Percentiles rank a stretch among this genome's conserved stretches.
Evolutionary conservation across 1,284 basidiomycete species (phyloP).

Genomic region (Austropuccinia psidii): DNA sequence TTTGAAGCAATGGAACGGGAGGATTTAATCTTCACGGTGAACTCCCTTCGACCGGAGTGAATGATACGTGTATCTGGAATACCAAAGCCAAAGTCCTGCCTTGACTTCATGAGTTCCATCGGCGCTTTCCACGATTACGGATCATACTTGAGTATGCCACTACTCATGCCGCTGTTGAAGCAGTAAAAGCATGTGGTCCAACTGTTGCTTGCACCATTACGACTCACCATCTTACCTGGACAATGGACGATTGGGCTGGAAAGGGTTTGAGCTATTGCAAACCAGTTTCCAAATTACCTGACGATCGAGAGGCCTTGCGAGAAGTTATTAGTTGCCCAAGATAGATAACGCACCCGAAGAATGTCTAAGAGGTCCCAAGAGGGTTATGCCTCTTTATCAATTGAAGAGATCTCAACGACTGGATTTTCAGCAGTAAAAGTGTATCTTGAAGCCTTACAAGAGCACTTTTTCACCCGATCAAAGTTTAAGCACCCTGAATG

Average conservation of each 20-base stretch:
- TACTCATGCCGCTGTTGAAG: conserved; percentile 85
- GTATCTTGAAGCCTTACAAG: too few relatives aligned
- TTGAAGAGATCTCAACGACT: too few relatives aligned
- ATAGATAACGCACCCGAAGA: too few relatives aligned
- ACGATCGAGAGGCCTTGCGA: conserved; percentile 75
- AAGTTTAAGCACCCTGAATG: too few relatives aligned
- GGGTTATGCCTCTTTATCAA: too few relatives aligned
- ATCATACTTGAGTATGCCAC: conserved; percentile 99
- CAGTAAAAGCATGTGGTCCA: conserved; percentile 66
- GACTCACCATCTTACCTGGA: conserved; percentile 87
- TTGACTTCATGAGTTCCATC: conserved; percentile 75
- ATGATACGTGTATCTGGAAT: conserved; percentile 86
- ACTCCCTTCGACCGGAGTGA: conserved; percentile 90
- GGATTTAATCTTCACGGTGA: conserved; percentile 96
- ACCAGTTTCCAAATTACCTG: conserved; percentile 92
- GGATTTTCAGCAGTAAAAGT: too few relatives aligned
- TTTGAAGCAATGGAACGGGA: conserved; percentile 91
- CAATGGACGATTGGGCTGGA: conserved; percentile 94
- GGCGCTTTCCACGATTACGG: conserved; percentile 74
- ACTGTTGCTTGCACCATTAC: conserved; percentile 97
- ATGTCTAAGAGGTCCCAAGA: too few relatives aligned
- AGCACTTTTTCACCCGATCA: too few relatives aligned
- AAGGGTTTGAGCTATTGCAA: conserved; percentile 97
- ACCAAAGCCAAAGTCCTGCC: conserved; percentile 85
- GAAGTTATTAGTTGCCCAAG: too few relatives aligned